phyloP scores from a whole-genome alignment of 805 yeast species.

The Saccharomycopsis sp. region DNA sequence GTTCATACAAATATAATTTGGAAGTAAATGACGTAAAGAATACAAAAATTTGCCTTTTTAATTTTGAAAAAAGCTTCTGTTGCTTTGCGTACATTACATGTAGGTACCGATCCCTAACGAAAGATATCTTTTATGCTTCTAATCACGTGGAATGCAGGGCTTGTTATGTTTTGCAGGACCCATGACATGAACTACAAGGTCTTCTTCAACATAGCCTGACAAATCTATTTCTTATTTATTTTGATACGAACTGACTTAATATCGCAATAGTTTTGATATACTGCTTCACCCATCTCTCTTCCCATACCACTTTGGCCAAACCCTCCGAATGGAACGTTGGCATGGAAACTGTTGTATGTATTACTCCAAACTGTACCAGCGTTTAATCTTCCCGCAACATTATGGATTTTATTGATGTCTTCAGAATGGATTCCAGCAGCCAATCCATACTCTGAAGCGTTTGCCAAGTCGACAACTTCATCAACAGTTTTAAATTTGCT shows the following conservation, averaged over 20 bases:
- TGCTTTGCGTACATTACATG: no score
- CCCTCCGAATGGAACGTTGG: conserved; percentile 88
- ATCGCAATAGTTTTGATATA: conserved; percentile 79
- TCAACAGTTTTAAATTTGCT: conserved; percentile 77
- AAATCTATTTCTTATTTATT: conserved; percentile 15
- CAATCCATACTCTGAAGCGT: conserved; percentile 76
- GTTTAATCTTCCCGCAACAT: conserved; percentile 64
- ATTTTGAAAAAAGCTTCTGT: no score
- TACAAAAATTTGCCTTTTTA: no score
- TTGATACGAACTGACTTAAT: conserved; percentile 69
- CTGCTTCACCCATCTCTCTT: conserved; percentile 87
- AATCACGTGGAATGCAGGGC: no score
- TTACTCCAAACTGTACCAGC: conserved; percentile 93
- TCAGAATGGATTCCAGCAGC: conserved; percentile 88
- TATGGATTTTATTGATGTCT: conserved; percentile 66
- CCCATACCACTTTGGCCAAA: conserved; percentile 88
- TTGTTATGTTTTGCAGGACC: no score
- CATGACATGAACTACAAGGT: no score
- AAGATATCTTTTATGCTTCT: no score
- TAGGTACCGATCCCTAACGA: no score
- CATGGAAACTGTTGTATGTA: conserved; percentile 84
- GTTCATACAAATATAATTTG: no score
- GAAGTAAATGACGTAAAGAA: no score
- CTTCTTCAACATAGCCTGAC: no score
- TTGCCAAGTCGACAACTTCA: conserved; percentile 72